Base-by-base conservation (phyloP, 2,329 filamentous ascomycete genomes). In the Cladophialophora chaetospira region DNA sequence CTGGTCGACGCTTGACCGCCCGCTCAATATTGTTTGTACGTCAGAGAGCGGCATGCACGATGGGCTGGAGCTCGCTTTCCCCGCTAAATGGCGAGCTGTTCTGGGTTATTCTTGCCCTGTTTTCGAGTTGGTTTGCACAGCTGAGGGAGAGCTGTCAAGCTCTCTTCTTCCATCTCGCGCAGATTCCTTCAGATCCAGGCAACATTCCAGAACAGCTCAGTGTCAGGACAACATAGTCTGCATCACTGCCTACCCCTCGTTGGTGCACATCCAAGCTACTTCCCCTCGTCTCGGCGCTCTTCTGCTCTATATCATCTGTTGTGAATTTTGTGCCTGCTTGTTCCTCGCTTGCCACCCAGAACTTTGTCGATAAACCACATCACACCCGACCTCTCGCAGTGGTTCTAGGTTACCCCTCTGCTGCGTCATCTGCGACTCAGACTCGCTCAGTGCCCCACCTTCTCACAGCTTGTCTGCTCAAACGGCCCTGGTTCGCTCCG, bases 361-460 rank as follows among this genome's bases (percentile, higher is more conserved):
- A 31, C 46, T 56, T 25, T 43, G 36, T 31, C 46, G n/a, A 11
- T n/a, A 6, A 43, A 42, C 48, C 35, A 13, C 8, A 44, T 4
- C 42, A 44, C 42, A 28, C n/a, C 42, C 26, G 42, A 23, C 42
- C 10, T 44, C 21, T 28, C 15, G 21, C 35, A 43, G 21, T 26
- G 52, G 46, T 49, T 33, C 46, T 49, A 23, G 48, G 48, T 17
- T 51, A 42, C 48, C 56, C 56, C 57, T 58, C 60, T 46, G 58
- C 44, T 57, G 56, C 60, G 60, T 62, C 60, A 62, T 62, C 56
- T 51, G n/a, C 53, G 36, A 51, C 19, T 52, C 49, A 44, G 35
- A 52, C 38, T 47, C 26, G 23, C 42, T 44, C 17, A 13, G 21
- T 43, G 45, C 58, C 54, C 53, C 44, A 46, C 51, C 47, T 21